Evolutionary conservation across 352 stramenopile species (phyloP), one percentile per base, ranked within the genome.

Genomic region (Globisporangium recalcitrans): DNA sequence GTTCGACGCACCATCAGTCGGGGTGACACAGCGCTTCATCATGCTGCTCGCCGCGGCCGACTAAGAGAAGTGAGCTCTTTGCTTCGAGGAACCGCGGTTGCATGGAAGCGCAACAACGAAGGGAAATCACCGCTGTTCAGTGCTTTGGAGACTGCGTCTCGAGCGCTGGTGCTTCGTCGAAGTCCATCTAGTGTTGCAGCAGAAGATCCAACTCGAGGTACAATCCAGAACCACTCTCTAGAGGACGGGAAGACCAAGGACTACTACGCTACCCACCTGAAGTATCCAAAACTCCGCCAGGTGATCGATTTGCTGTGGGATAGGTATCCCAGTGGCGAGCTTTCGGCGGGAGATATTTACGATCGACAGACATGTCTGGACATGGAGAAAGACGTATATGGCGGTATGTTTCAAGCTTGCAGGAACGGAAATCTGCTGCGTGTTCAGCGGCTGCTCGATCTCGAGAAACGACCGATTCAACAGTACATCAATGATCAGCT

Each of bases 231-330:
- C 0, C 9, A 7, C 27, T 29, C 31, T 58, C 21, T 4, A n/a
- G 59, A 66, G 21, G 27, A 29, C 49, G 40, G 2, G 47, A 68
- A 26, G 31, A 68, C 24, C 51, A 82, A 75, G 31, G 80, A 85
- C 29, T 80, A 76, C 42, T 70, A 80, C 10, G 51, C 67, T 2
- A 64, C 60, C 4, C 70, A 75, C 29, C 62, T 70, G 1, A 70
- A 62, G 19, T 89, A 89, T 53, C 55, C 72, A 21, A 72, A 76
- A 31, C 72, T 87, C 14, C 77, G 75, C 1, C 80, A 89, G 72
- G 80, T 87, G 16, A 85, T 89, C 40, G 77, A 87, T 64, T 62
- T 89, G 16, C 54, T 89, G 1, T 89, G 80, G 80, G 77, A 89
- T 60, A 69, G 64, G 9, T 86, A 82, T 21, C 61, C 70, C 1